Base-by-base conservation (phyloP, 345 rosid species). In the Tarenaya hassleriana region DNA sequence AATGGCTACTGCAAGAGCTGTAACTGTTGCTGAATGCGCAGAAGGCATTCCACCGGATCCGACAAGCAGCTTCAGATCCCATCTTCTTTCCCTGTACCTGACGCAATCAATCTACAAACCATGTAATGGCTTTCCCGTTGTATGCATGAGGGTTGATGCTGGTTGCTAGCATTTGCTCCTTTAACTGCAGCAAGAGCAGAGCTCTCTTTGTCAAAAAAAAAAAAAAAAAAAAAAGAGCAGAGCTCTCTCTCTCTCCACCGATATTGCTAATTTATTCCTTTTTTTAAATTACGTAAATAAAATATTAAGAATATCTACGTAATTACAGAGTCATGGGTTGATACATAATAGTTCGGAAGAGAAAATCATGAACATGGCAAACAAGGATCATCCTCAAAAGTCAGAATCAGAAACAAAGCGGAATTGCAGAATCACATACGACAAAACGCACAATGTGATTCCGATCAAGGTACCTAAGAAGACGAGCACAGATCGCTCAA, bases 31-130 rank as follows among this genome's bases (percentile, higher is more conserved):
- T 41, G 98, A 87, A 77, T 87, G 98, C 31, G 98, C 77, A 10
- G 96, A 91, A 5, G 98, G 95, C 98, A 91, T 87, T 19, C 98
- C 98, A 50, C 96, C 96, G 8, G 98, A 91, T 45, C 90, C 91
- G 18, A 84, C 29, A 14, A 90, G 88, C 47, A 64, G 76, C 84
- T 77, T 80, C 61, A 78, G 19, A 73, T 90, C 88, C 74, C 87
- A 75, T 66, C 73, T 63, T 54, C 67, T 77, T 70, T 84, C 94
- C 35, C 59, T 86, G 31, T 76, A 86, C 91, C 87, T 90, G 77
- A 24, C 29, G 5, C 29, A 24, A 24, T 2, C 5, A 5, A 24
- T 24, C 5, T 24, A 2, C 5, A 24, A 5, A 24, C 2, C 3
- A 24, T 2, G 29, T 24, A 2, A 24, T 2, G 3, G 29, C 2